Evolutionary conservation across 768 basidiomycete species (phyloP).

Genomic region (Kwoniella dendrophila): DNA sequence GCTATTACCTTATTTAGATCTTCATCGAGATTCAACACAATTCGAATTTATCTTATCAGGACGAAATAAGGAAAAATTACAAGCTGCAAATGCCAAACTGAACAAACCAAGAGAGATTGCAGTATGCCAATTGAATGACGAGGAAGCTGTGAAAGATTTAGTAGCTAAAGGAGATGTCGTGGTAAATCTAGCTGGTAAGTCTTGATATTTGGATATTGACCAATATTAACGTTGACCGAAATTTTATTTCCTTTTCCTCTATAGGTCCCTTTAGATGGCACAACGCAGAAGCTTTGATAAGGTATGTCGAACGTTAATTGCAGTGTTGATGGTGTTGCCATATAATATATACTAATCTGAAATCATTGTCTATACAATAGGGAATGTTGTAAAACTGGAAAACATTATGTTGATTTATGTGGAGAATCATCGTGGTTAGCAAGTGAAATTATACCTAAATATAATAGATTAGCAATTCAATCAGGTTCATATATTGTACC

Average conservation of each 20-base stretch:
- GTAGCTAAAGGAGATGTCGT: slow-evolving; percentile 42
- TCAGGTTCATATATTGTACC: slow-evolving; percentile 77
- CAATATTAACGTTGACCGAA: not conserved
- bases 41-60: slow-evolving; percentile 75
- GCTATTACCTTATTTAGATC: slow-evolving; percentile 67
- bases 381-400: slow-evolving; percentile 71
- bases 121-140: slow-evolving; percentile 35
- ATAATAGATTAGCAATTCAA: slow-evolving; percentile 71
- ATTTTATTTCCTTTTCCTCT: not conserved
- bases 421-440: slow-evolving; percentile 43
- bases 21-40: slow-evolving; percentile 63
- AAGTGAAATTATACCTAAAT: slow-evolving; percentile 58
- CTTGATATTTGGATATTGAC: not conserved
- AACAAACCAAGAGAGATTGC: slow-evolving; percentile 28
- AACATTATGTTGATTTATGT: slow-evolving; percentile 83
- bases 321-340: not conserved
- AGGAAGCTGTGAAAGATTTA: slow-evolving; percentile 34
- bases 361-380: too few relatives aligned
- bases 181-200: slow-evolving; percentile 53
- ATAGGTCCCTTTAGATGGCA: slow-evolving; percentile 50
- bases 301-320: slow-evolving; percentile 17
- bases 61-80: slow-evolving; percentile 68
- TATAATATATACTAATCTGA: too few relatives aligned
- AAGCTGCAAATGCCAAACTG: slow-evolving; percentile 55
- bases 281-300: slow-evolving; percentile 49